Percentiles rank a stretch among this genome's conserved stretches.
Evolutionary conservation across 2,329 filamentous ascomycete genomes (phyloP).

Genomic region (Calonectria pseudoreteaudii): DNA sequence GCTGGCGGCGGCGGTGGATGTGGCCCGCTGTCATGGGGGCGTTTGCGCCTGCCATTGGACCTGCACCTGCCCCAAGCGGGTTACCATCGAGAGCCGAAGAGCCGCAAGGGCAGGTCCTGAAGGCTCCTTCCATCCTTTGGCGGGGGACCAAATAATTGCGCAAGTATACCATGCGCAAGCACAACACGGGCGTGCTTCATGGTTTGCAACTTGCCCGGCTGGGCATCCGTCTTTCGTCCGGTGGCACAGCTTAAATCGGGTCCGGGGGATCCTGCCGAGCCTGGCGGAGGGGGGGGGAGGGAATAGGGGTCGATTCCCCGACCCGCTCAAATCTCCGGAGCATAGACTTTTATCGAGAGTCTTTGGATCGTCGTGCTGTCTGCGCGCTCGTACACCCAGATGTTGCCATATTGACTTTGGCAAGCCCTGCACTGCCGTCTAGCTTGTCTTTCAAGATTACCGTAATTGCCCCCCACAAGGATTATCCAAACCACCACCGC

Average conservation of each 20-base stretch:
- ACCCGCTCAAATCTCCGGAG: background rate
- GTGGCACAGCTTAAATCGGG: background rate
- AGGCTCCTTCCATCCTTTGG: background rate
- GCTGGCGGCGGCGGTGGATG: background rate
- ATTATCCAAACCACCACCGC: background rate
- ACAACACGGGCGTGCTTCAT: background rate
- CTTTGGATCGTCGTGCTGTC: background rate
- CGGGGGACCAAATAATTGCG: background rate
- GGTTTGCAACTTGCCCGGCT: background rate
- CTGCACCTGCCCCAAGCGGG: background rate
- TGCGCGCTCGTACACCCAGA: background rate
- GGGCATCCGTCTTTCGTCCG: background rate
- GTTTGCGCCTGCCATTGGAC: no score
- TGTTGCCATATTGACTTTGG: background rate
- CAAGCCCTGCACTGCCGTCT: background rate
- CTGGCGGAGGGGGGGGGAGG: background rate
- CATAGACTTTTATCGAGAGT: background rate
- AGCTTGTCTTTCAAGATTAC: background rate
- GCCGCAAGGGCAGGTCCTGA: background rate
- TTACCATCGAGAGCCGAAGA: background rate
- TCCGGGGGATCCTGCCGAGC: background rate
- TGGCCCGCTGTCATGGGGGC: no score
- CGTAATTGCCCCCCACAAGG: background rate
- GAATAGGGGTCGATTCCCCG: constrained; percentile 5
- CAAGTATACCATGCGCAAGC: no score